Evolutionary conservation across 1,284 basidiomycete genomes (phyloP).

Genomic region (Gomphus sp.): DNA sequence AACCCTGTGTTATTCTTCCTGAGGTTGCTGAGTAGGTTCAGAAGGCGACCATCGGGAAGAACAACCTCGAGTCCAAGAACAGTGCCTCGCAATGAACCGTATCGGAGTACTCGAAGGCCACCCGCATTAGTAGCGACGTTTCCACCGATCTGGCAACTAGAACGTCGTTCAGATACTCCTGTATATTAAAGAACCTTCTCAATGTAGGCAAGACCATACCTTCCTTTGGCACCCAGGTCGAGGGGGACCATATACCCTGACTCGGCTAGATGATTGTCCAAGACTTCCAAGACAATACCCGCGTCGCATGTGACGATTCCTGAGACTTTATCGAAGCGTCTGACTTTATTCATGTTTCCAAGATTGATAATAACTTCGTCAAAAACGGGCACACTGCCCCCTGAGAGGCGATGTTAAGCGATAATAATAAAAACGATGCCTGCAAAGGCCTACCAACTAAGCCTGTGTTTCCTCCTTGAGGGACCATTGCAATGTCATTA

Average conservation of each 20-base stretch:
- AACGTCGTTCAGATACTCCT: too few relatives aligned
- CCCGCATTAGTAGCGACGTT: conserved; percentile 98
- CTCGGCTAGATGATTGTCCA: conserved; percentile 82
- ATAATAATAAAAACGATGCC: conserved; percentile 21
- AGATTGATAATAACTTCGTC: conserved; percentile 88
- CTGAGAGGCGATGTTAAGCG: background rate
- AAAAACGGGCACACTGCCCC: conserved; percentile 87
- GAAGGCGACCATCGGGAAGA: conserved; percentile 91
- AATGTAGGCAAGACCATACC: conserved; percentile 65
- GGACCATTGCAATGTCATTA: conserved; percentile 78
- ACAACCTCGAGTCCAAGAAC: conserved; percentile 98
- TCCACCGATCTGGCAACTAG: conserved; percentile 93
- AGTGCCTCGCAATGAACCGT: conserved; percentile 91
- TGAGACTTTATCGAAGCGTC: conserved; percentile 89
- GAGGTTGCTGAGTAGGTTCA: conserved; percentile 75
- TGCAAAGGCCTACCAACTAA: conserved; percentile 49
- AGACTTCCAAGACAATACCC: conserved; percentile 86
- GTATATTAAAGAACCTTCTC: too few relatives aligned
- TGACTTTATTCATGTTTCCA: conserved; percentile 75
- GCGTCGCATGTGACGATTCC: conserved; percentile 60
- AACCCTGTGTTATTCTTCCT: conserved; percentile 97
- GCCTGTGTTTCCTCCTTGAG: conserved; percentile 98
- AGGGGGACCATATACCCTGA: conserved; percentile 96
- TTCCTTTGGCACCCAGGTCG: conserved; percentile 97
- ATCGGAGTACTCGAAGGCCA: conserved; percentile 87